Base-by-base conservation (phyloP, 1,284 basidiomycete genomes). In the Bothia castanella region DNA sequence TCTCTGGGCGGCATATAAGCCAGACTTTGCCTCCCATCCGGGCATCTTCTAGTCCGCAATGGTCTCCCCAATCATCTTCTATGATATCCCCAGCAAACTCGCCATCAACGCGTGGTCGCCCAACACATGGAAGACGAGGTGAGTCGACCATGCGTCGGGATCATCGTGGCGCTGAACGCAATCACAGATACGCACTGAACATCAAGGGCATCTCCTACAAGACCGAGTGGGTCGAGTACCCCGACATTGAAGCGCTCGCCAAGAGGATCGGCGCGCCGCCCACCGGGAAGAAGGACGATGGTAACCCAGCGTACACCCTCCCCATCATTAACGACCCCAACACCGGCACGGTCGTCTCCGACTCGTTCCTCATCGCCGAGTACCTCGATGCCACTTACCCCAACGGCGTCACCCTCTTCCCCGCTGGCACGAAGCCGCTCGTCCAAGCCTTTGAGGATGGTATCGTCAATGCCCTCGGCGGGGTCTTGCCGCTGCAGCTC, bases 381-480 rank as follows among this genome's bases (percentile, higher is more conserved):
- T 70, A 71, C 41, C 67, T 73, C 34, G 73, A 75, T 38, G 52
- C 48, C 12, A 63, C 61, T 5, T 72, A 73, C 54, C 70, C 72
- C 4, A 34, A 48, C 25, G 59, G 47, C 7, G 51, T 54, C 2
- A 30, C 52, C 19, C 58, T 70, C 32, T 62, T 73, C 52, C 66
- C 70, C 0, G 19, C 49, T 3, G 61, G 60, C 21, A 57, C 57
- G 2, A 56, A 59, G 31, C 52, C 63, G 5, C 52, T 64, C 34
- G 47, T 68, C 23, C 48, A 38, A 4, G 61, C 60, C 2, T 63
- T 67, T 47, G 61, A 68, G 36, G 42, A 42, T 7, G 45, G 55
- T n/a, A 12, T 63, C 35, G 27, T 52, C 11, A 29, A 45, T 2
- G 52, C 53, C 12, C 23, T 61, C 3, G 42, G 23, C 10, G 43